Percentiles rank a stretch among this genome's conserved stretches.
Conservation (phyloP, 169 alveolate genomes). For the Babesia microti region DNA sequence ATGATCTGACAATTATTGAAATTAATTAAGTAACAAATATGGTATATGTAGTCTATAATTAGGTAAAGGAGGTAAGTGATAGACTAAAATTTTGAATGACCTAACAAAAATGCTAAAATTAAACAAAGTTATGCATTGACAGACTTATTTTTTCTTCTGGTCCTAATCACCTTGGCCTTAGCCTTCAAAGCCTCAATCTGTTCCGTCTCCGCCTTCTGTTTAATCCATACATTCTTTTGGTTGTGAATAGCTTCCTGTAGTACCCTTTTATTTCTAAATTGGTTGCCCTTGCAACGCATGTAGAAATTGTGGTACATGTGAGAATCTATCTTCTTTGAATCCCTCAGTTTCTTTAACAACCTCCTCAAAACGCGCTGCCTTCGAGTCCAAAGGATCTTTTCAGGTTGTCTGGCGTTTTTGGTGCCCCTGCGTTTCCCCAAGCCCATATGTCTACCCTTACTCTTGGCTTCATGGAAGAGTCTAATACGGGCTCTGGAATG, state of each 20-base stretch:
- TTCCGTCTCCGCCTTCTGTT: constrained; percentile 77
- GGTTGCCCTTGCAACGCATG: constrained; percentile 94
- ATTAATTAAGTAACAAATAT: no score
- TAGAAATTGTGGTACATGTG: constrained; percentile 94
- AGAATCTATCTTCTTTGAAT: constrained; percentile 87
- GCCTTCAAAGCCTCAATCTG: constrained; percentile 76
- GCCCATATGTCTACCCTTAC: constrained; percentile 95
- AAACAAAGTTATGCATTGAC: constrained; percentile 33
- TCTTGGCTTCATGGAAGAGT: constrained; percentile 82
- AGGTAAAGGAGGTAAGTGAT: no score
- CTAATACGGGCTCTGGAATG: constrained; percentile 92
- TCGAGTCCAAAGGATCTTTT: constrained; percentile 93
- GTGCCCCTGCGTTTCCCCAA: constrained; percentile 96
- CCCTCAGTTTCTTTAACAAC: constrained; percentile 90
- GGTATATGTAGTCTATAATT: no score
- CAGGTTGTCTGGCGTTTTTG: constrained; percentile 92
- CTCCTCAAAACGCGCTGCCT: constrained; percentile 97
- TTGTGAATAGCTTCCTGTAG: constrained; percentile 92
- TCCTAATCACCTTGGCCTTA: constrained; percentile 66
- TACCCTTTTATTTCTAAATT: constrained; percentile 93
- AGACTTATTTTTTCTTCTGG: constrained; percentile 51
- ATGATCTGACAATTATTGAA: no score
- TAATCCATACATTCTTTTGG: constrained; percentile 78
- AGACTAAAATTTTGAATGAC: no score
- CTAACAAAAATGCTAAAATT: no score